Evolutionary conservation across 2,329 filamentous ascomycete genomes (phyloP), one percentile per base, ranked within the genome.

Genomic region (Hypoxylon sp.): DNA sequence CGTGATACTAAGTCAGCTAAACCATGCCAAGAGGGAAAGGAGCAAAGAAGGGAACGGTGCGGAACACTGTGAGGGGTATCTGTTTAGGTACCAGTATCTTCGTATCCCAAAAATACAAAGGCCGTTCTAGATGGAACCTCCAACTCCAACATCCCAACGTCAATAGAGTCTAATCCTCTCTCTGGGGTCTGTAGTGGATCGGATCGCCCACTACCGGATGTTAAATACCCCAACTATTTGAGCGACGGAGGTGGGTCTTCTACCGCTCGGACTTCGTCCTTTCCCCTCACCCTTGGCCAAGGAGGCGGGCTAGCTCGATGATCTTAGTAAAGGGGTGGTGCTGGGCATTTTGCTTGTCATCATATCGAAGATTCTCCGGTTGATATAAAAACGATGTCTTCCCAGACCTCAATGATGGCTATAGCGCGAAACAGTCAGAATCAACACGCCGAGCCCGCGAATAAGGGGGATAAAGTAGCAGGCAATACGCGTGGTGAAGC

Each of bases 381-480:
- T n/a, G 42, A 10, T 14, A 48, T 48, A 35, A 58, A 6, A 25
- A 33, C 44, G 13, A 59, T 59, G 40, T 10, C 54, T 48, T 57
- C 44, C 46, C 13, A 27, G 22, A 50, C 55, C 42, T 59, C 55
- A 59, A 59, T 27, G 55, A 59, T 59, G 33, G 48, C 46, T n/a
- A 40, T 40, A 14, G 57, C n/a, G 46, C 57, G 20, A 48, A 22
- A 51, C 14, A 42, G 25, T 25, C 58, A 54, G 49, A 46, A 53
- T 61, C 49, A 46, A 35, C 48, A 22, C 30, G 58, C 48, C 10
- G 48, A 33, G 8, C 25, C 13, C 17, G 14, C 48, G 49, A 53
- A 54, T 53, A 54, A n/a, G 35, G 48, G 33, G n/a, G 48, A 54
- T 27, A 61, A 61, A 46, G 48, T 37, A 54, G 48, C 48, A 27